These are phyloP conservation scores for Oryza rufipogon DNA, from an alignment of 176 grass and related monocot genomes.

Conservation along the genomic window DNA sequence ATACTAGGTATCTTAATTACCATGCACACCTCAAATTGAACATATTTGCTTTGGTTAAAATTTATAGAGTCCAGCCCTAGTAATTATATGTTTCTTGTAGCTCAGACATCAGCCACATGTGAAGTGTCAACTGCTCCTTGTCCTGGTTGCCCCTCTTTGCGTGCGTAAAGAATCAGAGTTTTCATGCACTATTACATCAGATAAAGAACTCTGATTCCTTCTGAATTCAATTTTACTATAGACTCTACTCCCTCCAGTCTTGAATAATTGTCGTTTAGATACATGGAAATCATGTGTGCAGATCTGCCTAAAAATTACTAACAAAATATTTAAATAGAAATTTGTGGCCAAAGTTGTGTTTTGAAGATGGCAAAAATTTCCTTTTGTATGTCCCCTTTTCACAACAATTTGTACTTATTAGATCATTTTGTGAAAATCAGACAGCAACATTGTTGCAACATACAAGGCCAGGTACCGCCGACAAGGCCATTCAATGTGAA, in stretches of 20 bases:
- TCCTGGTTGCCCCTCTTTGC: slow-evolving; percentile 3
- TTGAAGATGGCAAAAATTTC: neutral
- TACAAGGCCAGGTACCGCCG: slow-evolving; percentile 45
- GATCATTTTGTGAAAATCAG: slow-evolving; percentile 47
- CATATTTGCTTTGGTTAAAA: neutral
- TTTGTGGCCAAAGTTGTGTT: neutral
- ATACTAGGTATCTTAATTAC: slow-evolving; percentile 23
- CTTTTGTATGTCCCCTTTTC: neutral
- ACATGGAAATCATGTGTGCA: neutral
- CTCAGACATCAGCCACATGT: slow-evolving; percentile 9
- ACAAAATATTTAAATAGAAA: neutral
- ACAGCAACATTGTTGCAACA: slow-evolving; percentile 25
- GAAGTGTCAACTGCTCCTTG: slow-evolving; percentile 12
- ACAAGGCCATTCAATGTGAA: slow-evolving; percentile 61
- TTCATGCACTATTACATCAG: neutral
- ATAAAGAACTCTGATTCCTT: neutral
- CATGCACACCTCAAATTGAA: slow-evolving; percentile 17
- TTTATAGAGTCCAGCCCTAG: slow-evolving; percentile 10
- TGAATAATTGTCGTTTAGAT: neutral
- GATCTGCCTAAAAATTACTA: neutral
- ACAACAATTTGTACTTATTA: slow-evolving; percentile 6
- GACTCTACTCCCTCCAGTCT: neutral
- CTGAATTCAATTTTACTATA: slow-evolving; percentile 22
- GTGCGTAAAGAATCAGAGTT: slow-evolving; percentile 4
- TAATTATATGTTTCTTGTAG: slow-evolving; percentile 9